phyloP scores from a whole-genome alignment of 2,329 filamentous ascomycete genomes.

The Colletotrichum sublineola region DNA sequence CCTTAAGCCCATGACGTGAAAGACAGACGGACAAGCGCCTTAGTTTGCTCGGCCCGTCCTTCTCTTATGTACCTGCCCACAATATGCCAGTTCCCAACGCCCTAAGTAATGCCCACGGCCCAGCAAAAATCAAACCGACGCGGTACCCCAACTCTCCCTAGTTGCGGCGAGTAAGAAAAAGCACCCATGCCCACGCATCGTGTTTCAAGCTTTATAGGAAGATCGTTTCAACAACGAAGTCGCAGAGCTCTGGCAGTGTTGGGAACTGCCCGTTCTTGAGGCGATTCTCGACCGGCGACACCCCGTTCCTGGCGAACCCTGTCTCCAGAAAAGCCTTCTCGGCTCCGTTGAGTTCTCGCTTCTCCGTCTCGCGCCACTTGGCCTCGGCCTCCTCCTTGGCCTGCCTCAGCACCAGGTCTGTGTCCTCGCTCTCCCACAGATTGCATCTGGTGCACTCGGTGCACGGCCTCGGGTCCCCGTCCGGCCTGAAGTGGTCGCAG shows the following conservation, averaged over 20 bases:
- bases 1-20: not conserved
- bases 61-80: not conserved
- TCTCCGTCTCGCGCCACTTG: conserved; percentile 77
- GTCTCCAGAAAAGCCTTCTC: conserved; percentile 71
- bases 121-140: not conserved
- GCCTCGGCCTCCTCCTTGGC: conserved; percentile 80
- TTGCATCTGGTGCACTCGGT: conserved; percentile 85
- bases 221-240: conserved; percentile 60
- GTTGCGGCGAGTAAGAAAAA: not conserved
- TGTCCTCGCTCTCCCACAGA: conserved; percentile 82
- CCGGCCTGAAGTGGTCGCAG: conserved; percentile 92
- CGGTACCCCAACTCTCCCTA: not conserved
- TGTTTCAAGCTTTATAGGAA: conserved; percentile 51
- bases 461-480: conserved; percentile 80
- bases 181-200: not conserved
- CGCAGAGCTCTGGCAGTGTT: conserved; percentile 59
- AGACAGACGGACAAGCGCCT: not conserved
- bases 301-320: conserved; percentile 54
- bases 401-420: conserved; percentile 74
- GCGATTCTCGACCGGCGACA: conserved; percentile 50
- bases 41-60: not conserved
- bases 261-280: conserved; percentile 54
- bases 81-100: not conserved
- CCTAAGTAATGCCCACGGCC: conserved; percentile 6
- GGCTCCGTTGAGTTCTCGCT: conserved; percentile 65